These are phyloP conservation scores for Dryadomyces quercivorus DNA, from an alignment of 2,329 filamentous ascomycete genomes.

Conservation along the genomic window DNA sequence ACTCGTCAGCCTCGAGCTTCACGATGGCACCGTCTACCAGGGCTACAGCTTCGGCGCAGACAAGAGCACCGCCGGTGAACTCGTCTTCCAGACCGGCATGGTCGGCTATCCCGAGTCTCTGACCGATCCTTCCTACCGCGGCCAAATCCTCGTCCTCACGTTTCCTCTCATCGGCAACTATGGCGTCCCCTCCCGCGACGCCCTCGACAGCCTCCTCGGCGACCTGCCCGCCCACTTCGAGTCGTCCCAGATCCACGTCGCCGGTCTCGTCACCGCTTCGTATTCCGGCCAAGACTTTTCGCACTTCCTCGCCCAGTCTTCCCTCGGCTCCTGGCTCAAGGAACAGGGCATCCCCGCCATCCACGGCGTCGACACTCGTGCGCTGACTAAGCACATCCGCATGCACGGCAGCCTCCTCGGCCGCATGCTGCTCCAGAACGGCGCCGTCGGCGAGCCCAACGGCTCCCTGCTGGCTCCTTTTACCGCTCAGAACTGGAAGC, in stretches of 20 bases:
- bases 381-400: conserved; percentile 86
- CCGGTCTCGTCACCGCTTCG: conserved; percentile 78
- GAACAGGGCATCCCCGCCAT: conserved; percentile 90
- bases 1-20: conserved; percentile 77
- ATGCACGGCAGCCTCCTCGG: conserved; percentile 95
- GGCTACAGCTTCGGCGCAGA: conserved; percentile 93
- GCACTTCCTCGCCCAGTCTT: conserved; percentile 83
- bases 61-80: conserved; percentile 88
- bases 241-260: conserved; percentile 82
- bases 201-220: conserved; percentile 70
- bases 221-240: conserved; percentile 90
- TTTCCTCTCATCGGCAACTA: conserved; percentile 97
- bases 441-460: conserved; percentile 8
- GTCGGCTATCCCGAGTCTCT: conserved; percentile 95
- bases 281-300: conserved; percentile 95
- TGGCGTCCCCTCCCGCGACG: conserved; percentile 80
- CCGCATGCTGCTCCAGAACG: conserved; percentile 64
- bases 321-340: conserved; percentile 88
- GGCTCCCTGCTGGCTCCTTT: conserved; percentile 20
- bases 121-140: conserved; percentile 77
- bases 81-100: conserved; percentile 99
- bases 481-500: conserved; percentile 28
- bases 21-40: conserved; percentile 83
- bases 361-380: conserved; percentile 87
- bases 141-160: conserved; percentile 92